Base-by-base conservation (phyloP, 176 grass and related monocot species). In the Oryza officinalis region DNA sequence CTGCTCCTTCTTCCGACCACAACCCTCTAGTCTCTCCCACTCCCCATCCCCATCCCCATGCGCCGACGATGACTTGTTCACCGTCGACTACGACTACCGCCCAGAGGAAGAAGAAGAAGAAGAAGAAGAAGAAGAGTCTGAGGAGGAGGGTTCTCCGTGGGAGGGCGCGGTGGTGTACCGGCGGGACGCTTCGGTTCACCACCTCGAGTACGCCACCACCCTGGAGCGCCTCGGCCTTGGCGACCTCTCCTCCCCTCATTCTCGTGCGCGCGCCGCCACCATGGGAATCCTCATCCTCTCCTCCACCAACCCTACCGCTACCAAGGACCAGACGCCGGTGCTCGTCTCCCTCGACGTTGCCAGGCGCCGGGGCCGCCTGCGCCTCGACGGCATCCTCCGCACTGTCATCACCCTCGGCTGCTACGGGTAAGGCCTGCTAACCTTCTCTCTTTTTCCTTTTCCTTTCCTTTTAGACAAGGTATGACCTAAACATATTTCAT, bases 371-470 rank as follows among this genome's bases (percentile, higher is more conserved):
- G 86, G 88, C 69, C 78, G 86, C 73, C 75, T 94, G 33, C 89
- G 86, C 72, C 92, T 97, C 14, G 92, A 97, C 70, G 88, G 88
- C 79, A 94, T 97, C 73, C 38, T 94, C 14, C 86, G 92, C 59
- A 97, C 92, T 14, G 88, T 97, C 65, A 89, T 97, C 80, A 91
- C 88, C 8, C 92, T 94, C 32, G 80, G 80, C n/a, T 97, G 92
- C 92, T 88, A 94, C 45, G 85, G 90, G 94, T 97, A 8, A n/a
- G n/a, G n/a, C n/a, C n/a, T n/a, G n/a, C n/a, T n/a, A n/a, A 30
- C n/a, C 15, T 10, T 15, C 37, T 10, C 18, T 45, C 11, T 13
- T 3, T 2, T 12, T 45, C 43, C 12, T 47, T 12, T 46, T 15
- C 45, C 11, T 46, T 13, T 46, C 13, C 11, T 46, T 14, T 46